Conservation (phyloP, 331 rosid genomes). For the Acacia pycnantha region DNA sequence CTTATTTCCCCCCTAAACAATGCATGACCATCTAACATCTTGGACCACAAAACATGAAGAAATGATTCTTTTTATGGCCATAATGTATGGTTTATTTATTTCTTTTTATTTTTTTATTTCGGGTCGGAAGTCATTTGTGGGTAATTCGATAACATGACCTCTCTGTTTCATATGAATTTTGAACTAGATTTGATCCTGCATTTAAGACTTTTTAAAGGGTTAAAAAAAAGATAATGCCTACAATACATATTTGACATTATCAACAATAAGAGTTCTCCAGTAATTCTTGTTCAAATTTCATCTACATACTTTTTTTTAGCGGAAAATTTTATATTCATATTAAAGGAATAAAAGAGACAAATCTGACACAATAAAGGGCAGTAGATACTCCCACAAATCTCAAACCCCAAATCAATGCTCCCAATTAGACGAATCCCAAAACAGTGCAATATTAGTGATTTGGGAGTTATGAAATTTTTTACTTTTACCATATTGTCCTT, state of each 20-base stretch:
- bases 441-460: too few species aligned
- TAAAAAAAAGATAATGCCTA: neutral
- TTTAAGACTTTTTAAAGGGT: neutral
- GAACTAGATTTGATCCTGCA: neutral
- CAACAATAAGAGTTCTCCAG: neutral
- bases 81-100: neutral
- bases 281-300: neutral
- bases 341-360: too few species aligned
- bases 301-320: too few species aligned
- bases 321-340: too few species aligned
- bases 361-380: too few species aligned
- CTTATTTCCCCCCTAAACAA: neutral
- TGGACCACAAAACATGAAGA: neutral
- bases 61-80: neutral
- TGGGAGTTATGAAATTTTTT: too few species aligned
- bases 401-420: too few species aligned
- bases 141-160: neutral
- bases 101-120: neutral
- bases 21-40: neutral
- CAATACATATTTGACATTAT: neutral
- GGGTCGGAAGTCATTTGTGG: neutral
- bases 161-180: neutral
- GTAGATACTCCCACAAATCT: too few species aligned
- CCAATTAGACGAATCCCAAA: too few species aligned
- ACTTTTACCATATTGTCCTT: too few species aligned